Percentiles rank a stretch among this genome's conserved stretches.
Evolutionary conservation across 805 yeast genomes (phyloP).

Genomic region (Hanseniaspora singularis): DNA sequence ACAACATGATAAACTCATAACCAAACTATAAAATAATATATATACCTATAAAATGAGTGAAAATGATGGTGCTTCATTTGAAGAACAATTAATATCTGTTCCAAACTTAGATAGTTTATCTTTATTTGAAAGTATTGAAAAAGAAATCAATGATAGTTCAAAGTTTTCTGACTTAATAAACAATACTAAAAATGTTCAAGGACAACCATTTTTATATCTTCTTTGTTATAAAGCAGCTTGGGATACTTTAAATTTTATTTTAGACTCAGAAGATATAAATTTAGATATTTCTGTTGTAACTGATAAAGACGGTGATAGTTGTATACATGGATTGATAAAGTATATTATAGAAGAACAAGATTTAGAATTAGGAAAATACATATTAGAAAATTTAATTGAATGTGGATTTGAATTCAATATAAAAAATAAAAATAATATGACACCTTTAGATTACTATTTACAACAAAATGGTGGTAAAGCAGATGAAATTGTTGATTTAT

Average conservation of each 20-base stretch:
- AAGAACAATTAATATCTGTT: constrained; percentile 74
- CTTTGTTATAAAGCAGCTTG: constrained; percentile 73
- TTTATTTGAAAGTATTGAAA: constrained; percentile 47
- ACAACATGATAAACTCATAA: too few relatives aligned
- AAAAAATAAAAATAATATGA: constrained; percentile 50
- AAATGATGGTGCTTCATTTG: constrained; percentile 73
- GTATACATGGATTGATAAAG: constrained; percentile 73
- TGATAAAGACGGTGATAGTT: constrained; percentile 69
- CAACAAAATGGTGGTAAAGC: constrained; percentile 35
- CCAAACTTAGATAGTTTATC: constrained; percentile 82
- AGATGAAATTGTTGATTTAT: constrained; percentile 44
- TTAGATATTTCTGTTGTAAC: constrained; percentile 23
- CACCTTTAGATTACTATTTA: constrained; percentile 57
- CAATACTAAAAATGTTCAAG: constrained; percentile 58
- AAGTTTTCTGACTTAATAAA: constrained; percentile 47
- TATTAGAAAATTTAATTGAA: constrained; percentile 71
- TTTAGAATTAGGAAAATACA: constrained; percentile 60
- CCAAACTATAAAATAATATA: too few relatives aligned
- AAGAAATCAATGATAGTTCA: constrained; percentile 29
- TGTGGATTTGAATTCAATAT: constrained; percentile 78
- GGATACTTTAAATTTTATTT: constrained; percentile 68
- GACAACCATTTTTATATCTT: constrained; percentile 70
- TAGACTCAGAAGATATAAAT: constrained; percentile 50
- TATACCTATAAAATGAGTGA: too few relatives aligned
- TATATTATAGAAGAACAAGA: constrained; percentile 62